These are phyloP conservation scores for Hanseniaspora singularis DNA, from an alignment of 805 yeast species.

Conservation along the genomic window DNA sequence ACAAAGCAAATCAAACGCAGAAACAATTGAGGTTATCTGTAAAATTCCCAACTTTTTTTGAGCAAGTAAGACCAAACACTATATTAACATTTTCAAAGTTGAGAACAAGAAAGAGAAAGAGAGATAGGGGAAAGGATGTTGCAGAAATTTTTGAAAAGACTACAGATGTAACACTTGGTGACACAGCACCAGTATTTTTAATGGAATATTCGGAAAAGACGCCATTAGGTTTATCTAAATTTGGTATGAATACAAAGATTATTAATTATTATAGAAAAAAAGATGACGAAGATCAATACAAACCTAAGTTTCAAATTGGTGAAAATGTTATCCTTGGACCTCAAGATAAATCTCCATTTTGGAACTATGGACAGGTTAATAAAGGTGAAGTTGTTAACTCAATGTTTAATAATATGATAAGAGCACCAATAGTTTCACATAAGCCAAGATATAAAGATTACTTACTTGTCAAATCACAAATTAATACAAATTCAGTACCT, in stretches of 20 bases:
- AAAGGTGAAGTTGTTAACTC: slow-evolving; percentile 92
- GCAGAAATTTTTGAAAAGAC: slow-evolving; percentile 61
- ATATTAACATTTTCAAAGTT: slow-evolving; percentile 62
- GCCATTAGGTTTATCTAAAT: slow-evolving; percentile 71
- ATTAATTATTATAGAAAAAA: slow-evolving; percentile 86
- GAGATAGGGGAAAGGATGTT: slow-evolving; percentile 73
- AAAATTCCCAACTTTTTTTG: slow-evolving; percentile 48
- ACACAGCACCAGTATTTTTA: slow-evolving; percentile 61
- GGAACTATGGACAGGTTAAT: slow-evolving; percentile 96
- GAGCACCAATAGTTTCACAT: slow-evolving; percentile 90
- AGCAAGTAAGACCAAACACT: slow-evolving; percentile 60
- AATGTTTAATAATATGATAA: slow-evolving; percentile 72
- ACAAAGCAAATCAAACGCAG: slow-evolving; percentile 61
- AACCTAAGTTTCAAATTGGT: slow-evolving; percentile 83
- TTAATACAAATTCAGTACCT: slow-evolving; percentile 51
- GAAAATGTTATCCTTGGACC: slow-evolving; percentile 94
- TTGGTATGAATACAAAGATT: slow-evolving; percentile 91
- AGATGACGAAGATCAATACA: slow-evolving; percentile 61
- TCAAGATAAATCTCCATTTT: slow-evolving; percentile 91
- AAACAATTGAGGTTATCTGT: slow-evolving; percentile 67
- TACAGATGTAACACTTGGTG: slow-evolving; percentile 71
- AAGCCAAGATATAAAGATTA: slow-evolving; percentile 72
- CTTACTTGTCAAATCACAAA: slow-evolving; percentile 63
- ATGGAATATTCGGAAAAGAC: slow-evolving; percentile 85
- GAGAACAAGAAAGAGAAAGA: slow-evolving; percentile 71